Base-by-base conservation (phyloP, 495 filamentous ascomycete genomes). In the Podospora comata region DNA sequence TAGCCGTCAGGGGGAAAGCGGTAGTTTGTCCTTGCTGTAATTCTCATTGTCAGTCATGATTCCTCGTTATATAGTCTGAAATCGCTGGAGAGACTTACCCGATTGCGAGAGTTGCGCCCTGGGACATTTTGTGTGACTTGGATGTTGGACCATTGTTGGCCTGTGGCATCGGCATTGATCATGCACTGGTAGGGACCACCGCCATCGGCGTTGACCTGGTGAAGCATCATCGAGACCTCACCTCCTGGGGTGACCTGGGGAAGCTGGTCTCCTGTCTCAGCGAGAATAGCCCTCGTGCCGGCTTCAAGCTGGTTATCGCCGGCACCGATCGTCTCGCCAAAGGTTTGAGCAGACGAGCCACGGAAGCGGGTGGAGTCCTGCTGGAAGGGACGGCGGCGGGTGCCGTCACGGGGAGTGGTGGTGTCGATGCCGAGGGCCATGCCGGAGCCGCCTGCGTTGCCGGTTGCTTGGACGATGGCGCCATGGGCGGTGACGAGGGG, bases 291-390 rank as follows among this genome's bases (percentile, higher is more conserved):
- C 30, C 72, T 61, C 16, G 83, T 85, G 55, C 84, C 84, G 27
- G 79, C 68, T 72, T 84, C 80, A 67, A 85, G 65, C 56, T 82
- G 64, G 72, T 85, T 85, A 71, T 75, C 72, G 55, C 84, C 84
- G 32, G 65, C 78, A 6, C 68, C 76, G 20, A 81, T 67, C 2
- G 79, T 82, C 72, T 83, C 79, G 64, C 80, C 78, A 64, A 83
- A 60, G 16, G 82, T 81, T n/a, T 77, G 74, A n/a, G 78, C 80
- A 5, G 76, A 68, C 57, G 71, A 70, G 26, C 79, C 80, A 48
- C 75, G 69, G 79, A 86, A 86, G 18, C 85, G 81, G 56, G 84
- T 85, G 62, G 72, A 76, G 67, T 86, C 84, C 55, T 83, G 83
- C 69, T 86, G 84, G 77, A 85, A 85, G 6, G 84, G 84, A 9